A percentile compares a stretch with the other conserved stretches of the same genome.
phyloP scores from a whole-genome alignment of 768 basidiomycete species.

The Pleurotus eryngii region DNA sequence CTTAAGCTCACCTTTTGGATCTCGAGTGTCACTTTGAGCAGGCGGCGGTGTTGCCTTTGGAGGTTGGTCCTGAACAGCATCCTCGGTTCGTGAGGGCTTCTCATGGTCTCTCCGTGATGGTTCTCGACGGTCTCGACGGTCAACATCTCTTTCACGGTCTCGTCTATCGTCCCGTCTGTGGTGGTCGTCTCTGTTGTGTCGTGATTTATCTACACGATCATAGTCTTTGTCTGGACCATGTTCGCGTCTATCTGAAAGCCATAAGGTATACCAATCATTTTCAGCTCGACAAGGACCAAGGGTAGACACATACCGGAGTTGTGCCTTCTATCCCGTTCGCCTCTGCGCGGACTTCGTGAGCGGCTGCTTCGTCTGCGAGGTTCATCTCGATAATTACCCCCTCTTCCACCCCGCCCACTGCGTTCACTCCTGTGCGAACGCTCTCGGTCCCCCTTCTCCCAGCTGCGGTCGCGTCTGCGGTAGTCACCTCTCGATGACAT shows the following conservation, averaged over 20 bases:
- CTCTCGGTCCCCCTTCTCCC: slow-evolving; percentile 56
- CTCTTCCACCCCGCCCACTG: slow-evolving; percentile 29
- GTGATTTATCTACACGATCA: slow-evolving; percentile 26
- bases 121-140: slow-evolving; percentile 20
- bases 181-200: slow-evolving; percentile 18
- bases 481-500: slow-evolving; percentile 61
- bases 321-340: slow-evolving; percentile 37
- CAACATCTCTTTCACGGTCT: slow-evolving; percentile 33
- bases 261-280: not conserved
- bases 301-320: slow-evolving; percentile 14
- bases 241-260: slow-evolving; percentile 32
- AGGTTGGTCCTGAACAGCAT: slow-evolving; percentile 19
- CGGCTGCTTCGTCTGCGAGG: slow-evolving; percentile 33
- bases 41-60: slow-evolving; percentile 21
- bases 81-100: slow-evolving; percentile 20
- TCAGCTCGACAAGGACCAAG: not conserved
- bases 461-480: slow-evolving; percentile 54
- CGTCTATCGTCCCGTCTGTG: slow-evolving; percentile 19
- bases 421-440: slow-evolving; percentile 28
- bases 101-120: slow-evolving; percentile 31
- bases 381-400: slow-evolving; percentile 37
- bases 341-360: slow-evolving; percentile 45
- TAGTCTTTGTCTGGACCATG: slow-evolving; percentile 39
- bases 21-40: slow-evolving; percentile 15
- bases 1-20: slow-evolving; percentile 12